These are phyloP conservation scores for Leccinellum luteum DNA, from an alignment of 768 basidiomycete genomes.

Conservation along the genomic window DNA sequence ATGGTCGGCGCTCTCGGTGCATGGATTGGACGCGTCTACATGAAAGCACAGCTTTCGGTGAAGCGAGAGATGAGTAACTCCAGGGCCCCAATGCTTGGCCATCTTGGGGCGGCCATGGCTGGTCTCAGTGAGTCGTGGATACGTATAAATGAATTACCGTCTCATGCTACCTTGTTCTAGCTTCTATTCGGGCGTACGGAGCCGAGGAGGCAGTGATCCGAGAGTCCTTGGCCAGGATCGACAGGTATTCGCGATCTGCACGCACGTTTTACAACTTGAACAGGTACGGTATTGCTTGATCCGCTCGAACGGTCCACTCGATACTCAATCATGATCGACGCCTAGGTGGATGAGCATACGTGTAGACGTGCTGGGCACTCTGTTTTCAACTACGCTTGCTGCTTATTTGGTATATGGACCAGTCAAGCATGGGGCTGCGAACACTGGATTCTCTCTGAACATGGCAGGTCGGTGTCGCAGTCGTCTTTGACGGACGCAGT, in stretches of 20 bases:
- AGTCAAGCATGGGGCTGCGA: slow-evolving; percentile 6
- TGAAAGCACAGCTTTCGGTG: slow-evolving; percentile 2
- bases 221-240: slow-evolving; percentile 45
- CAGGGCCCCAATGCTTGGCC: background rate
- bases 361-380: slow-evolving; percentile 46
- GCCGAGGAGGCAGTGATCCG: slow-evolving; percentile 43
- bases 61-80: slow-evolving; percentile 7
- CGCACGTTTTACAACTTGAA: slow-evolving; percentile 48
- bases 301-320: background rate
- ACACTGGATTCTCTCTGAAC: slow-evolving; percentile 38
- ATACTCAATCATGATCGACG: background rate
- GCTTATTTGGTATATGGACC: slow-evolving; percentile 6
- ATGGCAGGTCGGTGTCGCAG: slow-evolving; percentile 37
- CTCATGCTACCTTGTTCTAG: background rate
- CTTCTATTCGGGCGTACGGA: slow-evolving; percentile 34
- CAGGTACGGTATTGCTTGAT: slow-evolving; percentile 28
- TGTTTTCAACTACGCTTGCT: background rate
- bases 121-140: background rate
- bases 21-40: background rate
- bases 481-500: background rate
- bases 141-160: fast-evolving
- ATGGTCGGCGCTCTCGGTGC: background rate
- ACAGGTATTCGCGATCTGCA: slow-evolving; percentile 43
- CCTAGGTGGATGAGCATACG: slow-evolving; percentile 47
- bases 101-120: slow-evolving; percentile 1